phyloP scores from a whole-genome alignment of 176 grass and related monocot species.

The Oropetium thomaeum region DNA sequence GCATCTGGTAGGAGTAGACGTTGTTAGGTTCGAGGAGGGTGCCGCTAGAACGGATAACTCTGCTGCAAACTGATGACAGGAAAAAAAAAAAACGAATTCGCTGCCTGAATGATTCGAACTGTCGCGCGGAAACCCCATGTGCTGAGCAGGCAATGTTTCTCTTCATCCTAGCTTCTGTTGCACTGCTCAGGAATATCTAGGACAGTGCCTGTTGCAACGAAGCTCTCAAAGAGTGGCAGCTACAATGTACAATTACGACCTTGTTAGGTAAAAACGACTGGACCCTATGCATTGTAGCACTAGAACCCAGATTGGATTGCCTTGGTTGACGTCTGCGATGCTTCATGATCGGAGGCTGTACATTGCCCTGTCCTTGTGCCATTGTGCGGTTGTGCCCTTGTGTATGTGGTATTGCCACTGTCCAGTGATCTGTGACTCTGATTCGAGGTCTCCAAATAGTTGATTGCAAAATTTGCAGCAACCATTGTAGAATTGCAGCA shows the following conservation, averaged over 20 bases:
- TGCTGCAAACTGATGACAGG: neutral
- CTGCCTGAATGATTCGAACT: conserved; percentile 88
- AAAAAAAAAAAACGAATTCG: neutral
- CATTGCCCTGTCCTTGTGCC: neutral
- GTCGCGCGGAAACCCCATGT: conserved; percentile 79
- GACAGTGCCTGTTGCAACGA: neutral
- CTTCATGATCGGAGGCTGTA: no score
- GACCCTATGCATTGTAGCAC: neutral
- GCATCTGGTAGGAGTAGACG: neutral
- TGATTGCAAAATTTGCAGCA: neutral
- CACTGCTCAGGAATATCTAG: neutral
- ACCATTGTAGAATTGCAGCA: neutral
- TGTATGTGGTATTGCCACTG: neutral
- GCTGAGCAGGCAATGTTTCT: conserved; percentile 63
- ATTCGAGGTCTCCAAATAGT: neutral
- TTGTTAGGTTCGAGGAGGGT: neutral
- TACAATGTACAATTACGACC: no score
- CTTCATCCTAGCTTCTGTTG: accelerated
- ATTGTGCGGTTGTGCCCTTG: no score
- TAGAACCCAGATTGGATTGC: neutral
- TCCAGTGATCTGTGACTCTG: neutral
- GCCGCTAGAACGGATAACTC: neutral
- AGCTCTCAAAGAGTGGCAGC: neutral
- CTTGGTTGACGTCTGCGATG: neutral
- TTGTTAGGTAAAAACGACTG: neutral